phyloP scores from a whole-genome alignment of 2,329 filamentous ascomycete genomes.

The Cladosporium velox region DNA sequence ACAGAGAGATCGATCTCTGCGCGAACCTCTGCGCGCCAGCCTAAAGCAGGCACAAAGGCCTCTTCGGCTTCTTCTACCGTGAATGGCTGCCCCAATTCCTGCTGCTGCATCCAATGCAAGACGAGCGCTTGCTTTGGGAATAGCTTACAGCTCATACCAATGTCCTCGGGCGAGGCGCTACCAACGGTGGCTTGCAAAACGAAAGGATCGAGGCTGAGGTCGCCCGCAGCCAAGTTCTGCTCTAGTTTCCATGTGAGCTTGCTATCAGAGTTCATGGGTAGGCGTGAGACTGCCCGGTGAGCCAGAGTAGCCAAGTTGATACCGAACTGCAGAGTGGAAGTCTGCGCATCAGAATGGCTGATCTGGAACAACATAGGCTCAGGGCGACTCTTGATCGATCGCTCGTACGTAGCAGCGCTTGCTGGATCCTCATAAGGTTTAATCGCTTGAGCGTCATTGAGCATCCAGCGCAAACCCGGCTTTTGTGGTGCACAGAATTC shows the following conservation, averaged over 20 bases:
- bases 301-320: slow-evolving; percentile 35
- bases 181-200: background rate
- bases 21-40: slow-evolving; percentile 60
- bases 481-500: slow-evolving; percentile 41
- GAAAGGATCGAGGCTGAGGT: background rate
- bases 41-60: slow-evolving; percentile 43
- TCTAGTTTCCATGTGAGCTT: slow-evolving; percentile 9
- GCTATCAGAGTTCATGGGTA: slow-evolving; percentile 2
- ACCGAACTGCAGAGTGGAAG: slow-evolving; percentile 26
- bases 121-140: slow-evolving; percentile 57
- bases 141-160: slow-evolving; percentile 35
- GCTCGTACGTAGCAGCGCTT: slow-evolving; percentile 54
- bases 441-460: slow-evolving; percentile 37
- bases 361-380: slow-evolving; percentile 27
- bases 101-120: slow-evolving; percentile 60
- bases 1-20: slow-evolving; percentile 46
- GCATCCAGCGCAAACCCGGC: slow-evolving; percentile 43
- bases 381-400: slow-evolving; percentile 53
- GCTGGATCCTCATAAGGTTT: slow-evolving; percentile 54
- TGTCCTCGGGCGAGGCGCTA: background rate
- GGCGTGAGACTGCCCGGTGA: slow-evolving; percentile 33
- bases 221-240: background rate
- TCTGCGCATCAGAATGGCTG: background rate
- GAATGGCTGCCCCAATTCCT: slow-evolving; percentile 54
- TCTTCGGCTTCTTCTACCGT: slow-evolving; percentile 60